Evolutionary conservation across 75 land plant species (phyloP), one percentile per base, ranked within the genome.

Genomic region (Cupressus sempervirens): DNA sequence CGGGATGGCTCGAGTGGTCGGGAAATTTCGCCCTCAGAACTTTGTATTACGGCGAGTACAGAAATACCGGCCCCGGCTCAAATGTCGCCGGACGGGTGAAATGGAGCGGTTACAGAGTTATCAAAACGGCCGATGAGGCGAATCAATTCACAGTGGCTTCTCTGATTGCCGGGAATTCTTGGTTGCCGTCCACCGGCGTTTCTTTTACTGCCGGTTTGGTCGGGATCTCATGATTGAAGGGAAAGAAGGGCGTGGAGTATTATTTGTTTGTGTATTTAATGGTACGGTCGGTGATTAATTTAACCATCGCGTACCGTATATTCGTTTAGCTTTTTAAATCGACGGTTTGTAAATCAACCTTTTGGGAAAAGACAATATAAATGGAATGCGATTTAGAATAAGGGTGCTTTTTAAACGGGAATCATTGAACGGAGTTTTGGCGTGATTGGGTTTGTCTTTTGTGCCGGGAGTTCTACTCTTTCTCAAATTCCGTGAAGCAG

Each of bases 171-270:
- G 94, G 91, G 3, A 80, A 72, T 7, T 15, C 87, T 1, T 93
- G 93, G 93, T 30, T 91, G 87, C 86, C 90, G 3, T 80, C 90
- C 20, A 88, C 92, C 3, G 88, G 91, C 23, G 84, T 91, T 43
- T 23, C 84, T 48, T 91, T 54, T 75, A 7, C 13, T 67, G 34
- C 84, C 13, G 90, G 90, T 7, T 86, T 89, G 62, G 2, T 53
- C 16, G 23, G 6, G 3, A 48, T 48, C 10, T 82, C 54, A 40
- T 62, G 40, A 36, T 7, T 7, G 26, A 56, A 56, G 0, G 5
- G 52, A 48, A 48, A 48, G 1, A 13, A 11, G 52, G 15, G 53
- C 53, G 15, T 50, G 12, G 0, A 0, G 9, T 58, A 58, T 23
- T 20, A 62, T 62, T 26, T 0, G 1, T 38, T 38, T 38, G 7